phyloP scores from a whole-genome alignment of 768 basidiomycete species.

The Mycena filopes region DNA sequence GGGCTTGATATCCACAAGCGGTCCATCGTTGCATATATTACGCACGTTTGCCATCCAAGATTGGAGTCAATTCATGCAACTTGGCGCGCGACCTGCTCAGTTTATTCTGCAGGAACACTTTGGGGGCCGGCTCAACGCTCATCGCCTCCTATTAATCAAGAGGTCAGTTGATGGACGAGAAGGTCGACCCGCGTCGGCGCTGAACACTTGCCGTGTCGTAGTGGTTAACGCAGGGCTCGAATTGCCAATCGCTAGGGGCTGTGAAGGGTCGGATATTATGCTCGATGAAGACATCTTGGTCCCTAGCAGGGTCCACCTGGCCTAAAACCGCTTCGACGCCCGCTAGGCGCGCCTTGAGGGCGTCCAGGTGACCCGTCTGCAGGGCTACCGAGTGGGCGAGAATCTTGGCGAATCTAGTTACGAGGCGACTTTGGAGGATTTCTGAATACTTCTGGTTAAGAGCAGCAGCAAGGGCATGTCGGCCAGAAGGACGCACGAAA shows the following conservation, averaged over 20 bases:
- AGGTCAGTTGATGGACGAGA: conserved; percentile 20
- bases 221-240: conserved; percentile 78
- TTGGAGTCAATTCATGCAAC: conserved; percentile 67
- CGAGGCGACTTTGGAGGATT: conserved; percentile 72
- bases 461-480: not conserved
- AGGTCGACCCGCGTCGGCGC: not conserved
- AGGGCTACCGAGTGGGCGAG: conserved; percentile 69
- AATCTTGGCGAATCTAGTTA: conserved; percentile 63
- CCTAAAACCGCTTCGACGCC: conserved; percentile 59
- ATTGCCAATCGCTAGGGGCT: conserved; percentile 73
- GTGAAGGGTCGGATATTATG: conserved; percentile 76
- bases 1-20: not conserved
- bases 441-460: conserved; percentile 53
- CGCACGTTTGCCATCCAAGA: conserved; percentile 73
- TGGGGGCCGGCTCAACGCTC: conserved; percentile 74
- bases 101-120: conserved; percentile 85
- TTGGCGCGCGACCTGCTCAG: conserved; percentile 68
- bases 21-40: conserved; percentile 1
- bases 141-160: conserved; percentile 60
- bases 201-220: conserved; percentile 75
- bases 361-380: conserved; percentile 67
- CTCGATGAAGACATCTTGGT: conserved; percentile 78
- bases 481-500: conserved; percentile 62
- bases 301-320: conserved; percentile 64
- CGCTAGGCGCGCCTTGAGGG: conserved; percentile 61